Evolutionary conservation across 305 asterid species (phyloP), one percentile per base, ranked within the genome.

Genomic region (Striga hermonthica): DNA sequence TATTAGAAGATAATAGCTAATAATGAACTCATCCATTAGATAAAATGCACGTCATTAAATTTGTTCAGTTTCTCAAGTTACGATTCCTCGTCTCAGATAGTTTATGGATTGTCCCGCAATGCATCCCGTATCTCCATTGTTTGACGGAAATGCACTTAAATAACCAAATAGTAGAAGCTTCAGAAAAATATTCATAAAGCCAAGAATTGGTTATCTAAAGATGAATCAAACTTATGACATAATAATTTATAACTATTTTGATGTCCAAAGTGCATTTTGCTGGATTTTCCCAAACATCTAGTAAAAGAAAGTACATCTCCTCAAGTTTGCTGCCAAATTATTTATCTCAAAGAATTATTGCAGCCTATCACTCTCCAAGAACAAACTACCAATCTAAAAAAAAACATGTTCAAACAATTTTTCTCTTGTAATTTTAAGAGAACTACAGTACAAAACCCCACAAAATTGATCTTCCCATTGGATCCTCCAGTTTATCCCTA

Each of bases 1-100:
- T 64, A 52, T 22, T 52, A 38, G 68, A 56, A 57, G 28, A 39
- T 11, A 35, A 59, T n/a, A 57, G 49, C 62, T 50, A 57, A 44
- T 14, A 38, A 57, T 49, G 43, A 72, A 54, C 13, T 50, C 5
- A 49, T 53, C 58, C 4, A 71, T 49, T 34, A 56, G 52, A 31
- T 45, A 15, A 57, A 34, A 56, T 11, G 39, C 9, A 41, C 10
- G 68, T 39, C 15, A 36, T 31, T 60, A 56, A 60, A 28, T 35
- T 7, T 31, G 56, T 50, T 52, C 64, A 14, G 36, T 14, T 59
- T 59, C 49, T 59, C 12, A 14, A 38, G 37, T 50, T 3, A 22
- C 14, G 9, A 50, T 28, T 50, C 43, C 54, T 11, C 48, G 36
- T 58, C 6, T 12, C 31, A 37, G 48, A 65, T 9, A 9, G 12